Percentiles rank a stretch among this genome's conserved stretches.
These are phyloP conservation scores for Malassezia sympodialis DNA, from an alignment of 1,284 basidiomycete species.

Conservation along the genomic window DNA sequence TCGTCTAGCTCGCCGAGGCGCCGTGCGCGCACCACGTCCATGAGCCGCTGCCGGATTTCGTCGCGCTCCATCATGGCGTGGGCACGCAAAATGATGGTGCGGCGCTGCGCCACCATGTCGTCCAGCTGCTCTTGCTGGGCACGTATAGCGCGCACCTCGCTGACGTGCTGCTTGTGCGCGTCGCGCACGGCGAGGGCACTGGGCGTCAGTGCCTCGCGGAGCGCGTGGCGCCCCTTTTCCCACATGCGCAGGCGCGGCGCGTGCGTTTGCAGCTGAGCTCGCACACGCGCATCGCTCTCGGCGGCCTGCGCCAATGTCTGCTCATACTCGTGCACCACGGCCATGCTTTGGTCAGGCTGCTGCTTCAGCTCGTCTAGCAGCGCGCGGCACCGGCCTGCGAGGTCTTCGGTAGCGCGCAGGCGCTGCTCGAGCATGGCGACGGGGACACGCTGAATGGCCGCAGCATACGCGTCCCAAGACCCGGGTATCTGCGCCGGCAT, in stretches of 20 bases:
- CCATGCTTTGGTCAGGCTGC: constrained; percentile 36
- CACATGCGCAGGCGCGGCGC: constrained; percentile 19
- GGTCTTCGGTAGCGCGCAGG: constrained; percentile 61
- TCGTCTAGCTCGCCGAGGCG: constrained; percentile 1
- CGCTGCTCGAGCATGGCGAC: constrained; percentile 29
- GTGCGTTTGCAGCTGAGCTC: constrained; percentile 49
- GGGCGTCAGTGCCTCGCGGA: constrained; percentile 16
- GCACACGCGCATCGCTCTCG: constrained; percentile 47
- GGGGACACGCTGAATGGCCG: background rate
- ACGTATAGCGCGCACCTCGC: constrained; percentile 58
- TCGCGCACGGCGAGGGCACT: constrained; percentile 18
- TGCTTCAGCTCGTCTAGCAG: constrained; percentile 59
- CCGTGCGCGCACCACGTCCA: constrained; percentile 3
- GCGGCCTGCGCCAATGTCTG: constrained; percentile 27
- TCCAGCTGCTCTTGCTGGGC: constrained; percentile 70
- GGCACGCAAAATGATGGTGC: constrained; percentile 60
- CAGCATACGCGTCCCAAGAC: constrained; percentile 62
- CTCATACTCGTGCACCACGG: constrained; percentile 19
- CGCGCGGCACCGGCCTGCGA: constrained; percentile 58
- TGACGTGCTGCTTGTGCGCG: background rate
- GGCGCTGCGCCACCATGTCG: constrained; percentile 54
- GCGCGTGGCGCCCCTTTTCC: constrained; percentile 10
- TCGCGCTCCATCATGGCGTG: constrained; percentile 47
- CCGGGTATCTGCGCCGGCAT: constrained; percentile 73
- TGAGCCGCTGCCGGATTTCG: constrained; percentile 6